phyloP scores from a whole-genome alignment of 108 stramenopile species.

The Discostella stelligeroides region DNA sequence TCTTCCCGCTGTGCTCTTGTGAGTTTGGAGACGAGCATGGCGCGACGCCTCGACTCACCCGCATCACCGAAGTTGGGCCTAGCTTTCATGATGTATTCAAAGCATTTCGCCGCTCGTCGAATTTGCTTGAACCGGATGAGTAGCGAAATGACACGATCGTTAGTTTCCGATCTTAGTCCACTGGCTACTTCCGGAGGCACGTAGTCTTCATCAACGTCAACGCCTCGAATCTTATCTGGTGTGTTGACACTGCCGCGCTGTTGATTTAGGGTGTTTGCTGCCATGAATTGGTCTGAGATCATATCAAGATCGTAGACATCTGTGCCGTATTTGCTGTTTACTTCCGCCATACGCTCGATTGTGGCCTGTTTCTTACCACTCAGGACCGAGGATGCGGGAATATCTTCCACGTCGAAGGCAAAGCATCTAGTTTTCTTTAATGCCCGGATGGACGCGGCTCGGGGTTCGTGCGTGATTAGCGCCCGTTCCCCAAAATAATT shows the following conservation, averaged over 20 bases:
- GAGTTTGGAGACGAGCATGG: constrained; percentile 69
- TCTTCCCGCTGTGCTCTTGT: constrained; percentile 61
- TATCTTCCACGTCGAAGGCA: constrained; percentile 75
- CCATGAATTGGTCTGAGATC: constrained; percentile 50
- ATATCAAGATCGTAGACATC: constrained; percentile 56
- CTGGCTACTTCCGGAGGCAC: neutral
- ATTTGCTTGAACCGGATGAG: constrained; percentile 72
- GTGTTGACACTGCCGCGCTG: constrained; percentile 52
- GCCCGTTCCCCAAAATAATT: constrained; percentile 93
- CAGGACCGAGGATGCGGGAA: constrained; percentile 68
- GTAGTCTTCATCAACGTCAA: constrained; percentile 67
- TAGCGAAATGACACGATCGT: constrained; percentile 46
- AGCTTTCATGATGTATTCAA: constrained; percentile 77
- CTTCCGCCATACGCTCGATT: constrained; percentile 43
- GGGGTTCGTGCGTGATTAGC: constrained; percentile 87
- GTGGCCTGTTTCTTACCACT: constrained; percentile 65
- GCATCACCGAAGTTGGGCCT: constrained; percentile 68
- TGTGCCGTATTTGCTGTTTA: constrained; percentile 79
- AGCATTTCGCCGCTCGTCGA: constrained; percentile 72
- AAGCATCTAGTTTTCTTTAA: constrained; percentile 61
- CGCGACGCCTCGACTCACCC: constrained; percentile 59
- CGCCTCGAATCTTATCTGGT: constrained; percentile 62
- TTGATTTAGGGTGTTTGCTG: constrained; percentile 58
- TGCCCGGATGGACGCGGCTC: constrained; percentile 87
- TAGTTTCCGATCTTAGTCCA: constrained; percentile 5